These are phyloP conservation scores for Laetiporus sulphureus DNA, from an alignment of 1,284 basidiomycete genomes.

Conservation along the genomic window DNA sequence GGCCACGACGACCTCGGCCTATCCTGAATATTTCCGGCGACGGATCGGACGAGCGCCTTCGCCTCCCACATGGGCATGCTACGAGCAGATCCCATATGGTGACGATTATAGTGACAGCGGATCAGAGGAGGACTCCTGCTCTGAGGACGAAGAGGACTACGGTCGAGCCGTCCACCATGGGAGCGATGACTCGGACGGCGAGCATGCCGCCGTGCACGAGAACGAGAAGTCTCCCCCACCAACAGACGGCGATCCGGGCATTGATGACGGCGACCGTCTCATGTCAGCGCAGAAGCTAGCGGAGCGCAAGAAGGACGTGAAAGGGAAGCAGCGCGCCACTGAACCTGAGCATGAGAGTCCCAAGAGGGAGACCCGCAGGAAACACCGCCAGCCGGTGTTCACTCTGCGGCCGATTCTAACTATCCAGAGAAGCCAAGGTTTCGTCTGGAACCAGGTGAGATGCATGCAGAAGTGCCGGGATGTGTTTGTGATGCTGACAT, in stretches of 20 bases:
- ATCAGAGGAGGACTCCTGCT: constrained; percentile 47
- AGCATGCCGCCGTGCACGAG: constrained; percentile 20
- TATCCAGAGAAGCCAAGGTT: constrained; percentile 79
- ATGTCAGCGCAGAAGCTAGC: constrained; percentile 31
- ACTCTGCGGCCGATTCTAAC: constrained; percentile 74
- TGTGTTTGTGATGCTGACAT: constrained; percentile 4
- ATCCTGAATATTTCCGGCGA: constrained; percentile 54
- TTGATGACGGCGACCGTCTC: constrained; percentile 35
- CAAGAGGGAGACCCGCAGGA: constrained; percentile 48
- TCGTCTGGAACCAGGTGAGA: constrained; percentile 80
- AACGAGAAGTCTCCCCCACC: constrained; percentile 31
- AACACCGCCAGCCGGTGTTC: constrained; percentile 47
- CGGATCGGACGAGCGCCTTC: constrained; percentile 71
- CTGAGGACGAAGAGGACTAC: constrained; percentile 68
- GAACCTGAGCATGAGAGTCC: constrained; percentile 48
- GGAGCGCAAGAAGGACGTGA: constrained; percentile 51
- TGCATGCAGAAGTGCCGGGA: neutral
- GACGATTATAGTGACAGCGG: constrained; percentile 37
- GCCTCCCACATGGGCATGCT: constrained; percentile 79
- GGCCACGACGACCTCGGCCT: constrained; percentile 24
- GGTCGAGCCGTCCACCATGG: constrained; percentile 23
- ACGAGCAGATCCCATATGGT: constrained; percentile 73
- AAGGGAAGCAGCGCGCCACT: constrained; percentile 73
- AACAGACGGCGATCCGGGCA: constrained; percentile 51
- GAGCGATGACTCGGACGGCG: constrained; percentile 25